A percentile compares a stretch with the other conserved stretches of the same genome.
phyloP scores from a whole-genome alignment of 1,284 basidiomycete genomes.

The Cutaneotrichosporon dermatis region DNA sequence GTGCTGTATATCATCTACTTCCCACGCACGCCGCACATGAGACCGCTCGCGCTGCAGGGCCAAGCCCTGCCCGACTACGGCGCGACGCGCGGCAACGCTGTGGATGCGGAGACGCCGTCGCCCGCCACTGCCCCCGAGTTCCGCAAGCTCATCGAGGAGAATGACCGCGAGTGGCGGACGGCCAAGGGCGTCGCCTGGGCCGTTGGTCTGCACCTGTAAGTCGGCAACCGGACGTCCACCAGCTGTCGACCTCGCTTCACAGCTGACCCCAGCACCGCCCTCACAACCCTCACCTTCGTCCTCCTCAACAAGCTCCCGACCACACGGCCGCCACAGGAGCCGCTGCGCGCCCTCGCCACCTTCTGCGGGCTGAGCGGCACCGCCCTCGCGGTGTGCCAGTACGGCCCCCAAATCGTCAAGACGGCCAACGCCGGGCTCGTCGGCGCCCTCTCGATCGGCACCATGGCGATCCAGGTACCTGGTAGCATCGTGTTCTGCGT shows the following conservation, averaged over 20 bases:
- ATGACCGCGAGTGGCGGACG: conserved; percentile 66
- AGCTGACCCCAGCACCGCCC: conserved; percentile 24
- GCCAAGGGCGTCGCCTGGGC: conserved; percentile 71
- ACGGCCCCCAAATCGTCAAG: conserved; percentile 76
- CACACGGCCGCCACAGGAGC: conserved; percentile 48
- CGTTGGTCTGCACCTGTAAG: conserved; percentile 70
- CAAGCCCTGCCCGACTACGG: conserved; percentile 50
- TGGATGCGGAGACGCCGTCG: conserved; percentile 1
- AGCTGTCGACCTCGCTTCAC: no score
- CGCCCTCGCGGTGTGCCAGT: conserved; percentile 73
- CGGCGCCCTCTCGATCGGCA: conserved; percentile 84
- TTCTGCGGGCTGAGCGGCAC: conserved; percentile 83
- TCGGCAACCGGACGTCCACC: conserved; percentile 21
- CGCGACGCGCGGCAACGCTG: not conserved
- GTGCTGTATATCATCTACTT: conserved; percentile 91
- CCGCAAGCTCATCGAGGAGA: conserved; percentile 6
- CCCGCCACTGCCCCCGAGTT: not conserved
- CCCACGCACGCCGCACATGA: conserved; percentile 52
- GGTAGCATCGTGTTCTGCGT: conserved; percentile 84
- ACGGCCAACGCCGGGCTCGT: conserved; percentile 77
- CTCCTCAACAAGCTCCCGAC: conserved; percentile 49
- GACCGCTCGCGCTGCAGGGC: conserved; percentile 48
- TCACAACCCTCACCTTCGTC: conserved; percentile 34
- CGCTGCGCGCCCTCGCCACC: conserved; percentile 67
- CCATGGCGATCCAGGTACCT: conserved; percentile 90